Evolutionary conservation across 176 grass and related monocot species (phyloP).

Genomic region (Calamus simplicifolius): DNA sequence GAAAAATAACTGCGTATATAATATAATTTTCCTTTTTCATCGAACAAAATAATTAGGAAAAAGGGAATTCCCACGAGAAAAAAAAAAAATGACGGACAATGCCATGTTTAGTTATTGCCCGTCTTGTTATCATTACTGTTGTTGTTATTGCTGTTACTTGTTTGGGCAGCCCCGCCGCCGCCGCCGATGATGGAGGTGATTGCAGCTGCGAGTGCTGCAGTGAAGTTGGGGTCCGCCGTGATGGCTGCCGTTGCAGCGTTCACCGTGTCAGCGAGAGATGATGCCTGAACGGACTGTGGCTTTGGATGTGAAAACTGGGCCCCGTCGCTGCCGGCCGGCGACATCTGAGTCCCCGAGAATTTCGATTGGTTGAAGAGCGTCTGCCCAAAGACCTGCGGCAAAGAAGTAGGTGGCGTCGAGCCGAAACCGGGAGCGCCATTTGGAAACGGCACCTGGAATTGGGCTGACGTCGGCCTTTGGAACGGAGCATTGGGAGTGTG

Average conservation of each 20-base stretch:
- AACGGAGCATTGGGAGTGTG: conserved; percentile 37
- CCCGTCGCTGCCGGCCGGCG: conserved; percentile 30
- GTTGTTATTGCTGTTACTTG: conserved; percentile 8
- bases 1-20: no score
- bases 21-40: conserved; percentile 14
- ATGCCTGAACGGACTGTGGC: conserved; percentile 2
- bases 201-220: conserved; percentile 67
- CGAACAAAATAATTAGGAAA: conserved; percentile 4
- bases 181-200: conserved; percentile 79
- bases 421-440: conserved; percentile 12
- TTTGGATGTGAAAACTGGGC: conserved; percentile 32
- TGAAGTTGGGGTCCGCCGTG: conserved; percentile 77
- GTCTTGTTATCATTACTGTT: conserved; percentile 21
- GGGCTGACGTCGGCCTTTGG: conserved; percentile 16
- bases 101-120: not conserved
- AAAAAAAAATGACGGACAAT: not conserved
- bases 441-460: conserved; percentile 36
- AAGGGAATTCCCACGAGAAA: not conserved
- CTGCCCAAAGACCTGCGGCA: conserved; percentile 27
- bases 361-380: conserved; percentile 52
- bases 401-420: conserved; percentile 7
- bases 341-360: conserved; percentile 70
- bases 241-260: conserved; percentile 74
- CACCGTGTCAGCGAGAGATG: conserved; percentile 37
- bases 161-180: no score